Conservation (phyloP, 768 basidiomycete genomes). For the Phallus indusiatus region DNA sequence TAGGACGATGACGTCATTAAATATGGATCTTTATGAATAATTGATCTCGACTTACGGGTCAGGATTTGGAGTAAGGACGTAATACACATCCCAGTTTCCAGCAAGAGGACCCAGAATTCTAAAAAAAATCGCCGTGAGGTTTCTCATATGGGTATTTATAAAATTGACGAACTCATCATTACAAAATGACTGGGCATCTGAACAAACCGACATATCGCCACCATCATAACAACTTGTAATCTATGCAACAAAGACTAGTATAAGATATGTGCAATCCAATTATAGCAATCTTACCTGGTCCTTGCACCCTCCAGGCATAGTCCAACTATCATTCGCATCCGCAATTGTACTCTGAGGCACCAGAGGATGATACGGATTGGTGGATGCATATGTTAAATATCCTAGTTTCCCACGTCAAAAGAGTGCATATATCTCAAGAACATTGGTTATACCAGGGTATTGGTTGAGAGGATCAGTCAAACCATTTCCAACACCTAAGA, state of each 20-base stretch:
- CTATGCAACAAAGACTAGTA: slow-evolving; percentile 18
- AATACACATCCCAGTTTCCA: slow-evolving; percentile 49
- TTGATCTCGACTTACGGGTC: slow-evolving; percentile 22
- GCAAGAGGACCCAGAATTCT: slow-evolving; percentile 41
- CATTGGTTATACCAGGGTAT: slow-evolving; percentile 31
- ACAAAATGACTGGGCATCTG: slow-evolving; percentile 48
- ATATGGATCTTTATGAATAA: background rate
- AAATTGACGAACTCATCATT: slow-evolving; percentile 28
- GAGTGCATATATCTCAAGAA: background rate
- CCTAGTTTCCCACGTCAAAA: slow-evolving; percentile 12
- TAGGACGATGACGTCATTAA: background rate
- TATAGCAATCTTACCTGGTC: slow-evolving; percentile 28
- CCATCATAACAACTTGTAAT: slow-evolving; percentile 43
- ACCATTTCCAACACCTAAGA: slow-evolving; percentile 55
- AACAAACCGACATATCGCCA: slow-evolving; percentile 41
- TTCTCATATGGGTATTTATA: background rate
- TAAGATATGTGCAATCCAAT: background rate
- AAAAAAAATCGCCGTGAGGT: no score
- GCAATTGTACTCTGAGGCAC: slow-evolving; percentile 34
- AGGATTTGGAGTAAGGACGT: slow-evolving; percentile 32
- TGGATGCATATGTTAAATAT: slow-evolving; percentile 44
- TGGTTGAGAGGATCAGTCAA: slow-evolving; percentile 40
- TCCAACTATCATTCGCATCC: slow-evolving; percentile 35
- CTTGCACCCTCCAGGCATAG: slow-evolving; percentile 36
- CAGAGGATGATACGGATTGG: slow-evolving; percentile 48